Evolutionary conservation across 2,329 filamentous ascomycete genomes (phyloP).

Genomic region (Allantophomopsis cytisporea): DNA sequence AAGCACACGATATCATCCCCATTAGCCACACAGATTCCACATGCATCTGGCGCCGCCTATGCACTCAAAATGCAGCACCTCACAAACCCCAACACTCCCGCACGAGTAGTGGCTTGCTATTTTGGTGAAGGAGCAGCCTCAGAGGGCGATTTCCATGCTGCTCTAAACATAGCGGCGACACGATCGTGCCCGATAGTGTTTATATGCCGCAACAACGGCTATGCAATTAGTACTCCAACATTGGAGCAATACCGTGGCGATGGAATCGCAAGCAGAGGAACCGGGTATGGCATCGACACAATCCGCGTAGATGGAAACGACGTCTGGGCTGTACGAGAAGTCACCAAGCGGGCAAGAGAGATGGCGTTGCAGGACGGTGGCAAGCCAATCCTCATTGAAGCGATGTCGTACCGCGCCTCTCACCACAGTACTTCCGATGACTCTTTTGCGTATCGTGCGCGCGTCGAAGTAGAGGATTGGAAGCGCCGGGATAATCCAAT

Average conservation of each 20-base stretch:
- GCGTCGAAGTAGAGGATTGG: conserved; percentile 91
- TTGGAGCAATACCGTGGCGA: conserved; percentile 86
- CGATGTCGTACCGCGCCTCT: conserved; percentile 95
- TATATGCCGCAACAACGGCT: conserved; percentile 87
- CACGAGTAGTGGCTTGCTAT: conserved; percentile 66
- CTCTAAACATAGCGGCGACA: conserved; percentile 82
- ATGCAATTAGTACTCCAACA: conserved; percentile 80
- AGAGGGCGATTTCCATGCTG: conserved; percentile 86
- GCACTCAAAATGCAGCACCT: conserved; percentile 71
- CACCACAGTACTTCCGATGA: conserved; percentile 97
- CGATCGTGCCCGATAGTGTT: conserved; percentile 79
- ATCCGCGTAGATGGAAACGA: conserved; percentile 92
- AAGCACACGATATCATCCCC: conserved; percentile 79
- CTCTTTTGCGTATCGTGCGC: conserved; percentile 87
- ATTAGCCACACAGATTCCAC: conserved; percentile 78
- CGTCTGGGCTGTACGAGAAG: conserved; percentile 77
- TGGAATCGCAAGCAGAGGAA: conserved; percentile 74
- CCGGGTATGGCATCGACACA: conserved; percentile 90
- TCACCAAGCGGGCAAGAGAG: conserved; percentile 66
- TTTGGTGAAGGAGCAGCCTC: conserved; percentile 86
- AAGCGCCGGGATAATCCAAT: conserved; percentile 83
- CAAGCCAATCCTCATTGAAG: conserved; percentile 73
- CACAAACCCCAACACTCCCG: conserved; percentile 53
- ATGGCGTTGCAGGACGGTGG: conserved; percentile 27
- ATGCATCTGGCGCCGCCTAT: conserved; percentile 78